Evolutionary conservation across 2,329 filamentous ascomycete species (phyloP).

Genomic region (Malbranchea cinnamomea): DNA sequence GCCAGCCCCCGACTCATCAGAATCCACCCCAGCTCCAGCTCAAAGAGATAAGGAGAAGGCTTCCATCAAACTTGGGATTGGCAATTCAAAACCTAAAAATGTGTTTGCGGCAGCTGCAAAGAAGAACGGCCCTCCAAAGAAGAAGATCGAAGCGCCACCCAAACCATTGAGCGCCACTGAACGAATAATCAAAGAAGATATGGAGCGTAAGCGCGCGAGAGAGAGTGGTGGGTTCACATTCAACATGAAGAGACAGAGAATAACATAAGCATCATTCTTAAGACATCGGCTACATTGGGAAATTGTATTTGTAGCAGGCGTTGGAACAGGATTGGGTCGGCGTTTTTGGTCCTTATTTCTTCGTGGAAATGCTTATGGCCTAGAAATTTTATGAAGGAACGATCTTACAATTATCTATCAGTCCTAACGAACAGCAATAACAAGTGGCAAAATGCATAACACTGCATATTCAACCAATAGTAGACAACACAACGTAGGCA

Average conservation of each 20-base stretch:
- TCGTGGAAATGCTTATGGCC: too few relatives aligned
- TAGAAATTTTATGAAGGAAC: background rate
- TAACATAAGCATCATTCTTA: slow-evolving; percentile 7
- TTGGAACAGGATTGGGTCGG: too few relatives aligned
- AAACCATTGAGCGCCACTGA: slow-evolving; percentile 9
- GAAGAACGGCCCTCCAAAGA: slow-evolving; percentile 6
- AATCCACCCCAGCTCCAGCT: slow-evolving; percentile 2
- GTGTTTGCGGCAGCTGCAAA: slow-evolving; percentile 10
- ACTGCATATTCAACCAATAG: background rate
- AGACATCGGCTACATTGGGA: too few relatives aligned
- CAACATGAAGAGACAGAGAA: slow-evolving; percentile 8
- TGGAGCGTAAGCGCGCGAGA: slow-evolving; percentile 9
- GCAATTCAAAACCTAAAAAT: slow-evolving; percentile 9
- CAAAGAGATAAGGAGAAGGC: slow-evolving; percentile 3
- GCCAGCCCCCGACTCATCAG: background rate
- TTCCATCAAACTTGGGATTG: slow-evolving; percentile 5
- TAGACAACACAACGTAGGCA: background rate
- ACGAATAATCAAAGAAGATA: slow-evolving; percentile 11
- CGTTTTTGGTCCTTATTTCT: too few relatives aligned
- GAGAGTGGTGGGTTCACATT: slow-evolving; percentile 1
- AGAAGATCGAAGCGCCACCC: slow-evolving; percentile 6
- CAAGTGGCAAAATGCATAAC: slow-evolving; percentile 1
- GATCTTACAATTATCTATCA: background rate
- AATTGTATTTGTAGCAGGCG: too few relatives aligned
- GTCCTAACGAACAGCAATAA: background rate